A percentile compares a stretch with the other conserved stretches of the same genome.
phyloP scores from a whole-genome alignment of 2,329 filamentous ascomycete species.

The Beauveria bassiana region DNA sequence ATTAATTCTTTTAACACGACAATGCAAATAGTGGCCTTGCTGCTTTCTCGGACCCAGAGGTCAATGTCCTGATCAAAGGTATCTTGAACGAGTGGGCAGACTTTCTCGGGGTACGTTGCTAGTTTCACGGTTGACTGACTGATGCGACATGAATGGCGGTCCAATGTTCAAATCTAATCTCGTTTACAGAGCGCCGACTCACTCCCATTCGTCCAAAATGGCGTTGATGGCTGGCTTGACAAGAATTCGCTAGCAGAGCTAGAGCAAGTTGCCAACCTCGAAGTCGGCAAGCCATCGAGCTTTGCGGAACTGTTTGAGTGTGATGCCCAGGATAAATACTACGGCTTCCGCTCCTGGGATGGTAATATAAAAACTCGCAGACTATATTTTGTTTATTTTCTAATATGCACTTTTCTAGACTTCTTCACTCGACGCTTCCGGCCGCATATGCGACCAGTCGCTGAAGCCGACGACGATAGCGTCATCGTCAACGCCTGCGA shows the following conservation, averaged over 20 bases:
- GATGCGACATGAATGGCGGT: too few species aligned
- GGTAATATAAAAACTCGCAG: constrained; percentile 23
- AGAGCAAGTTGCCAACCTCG: constrained; percentile 43
- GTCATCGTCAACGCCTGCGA: constrained; percentile 59
- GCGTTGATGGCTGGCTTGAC: constrained; percentile 49
- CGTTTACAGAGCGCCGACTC: constrained; percentile 39
- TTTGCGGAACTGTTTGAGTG: constrained; percentile 57
- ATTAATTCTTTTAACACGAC: not conserved
- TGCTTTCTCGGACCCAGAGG: constrained; percentile 1
- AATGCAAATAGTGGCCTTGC: not conserved
- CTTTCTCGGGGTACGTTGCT: not conserved
- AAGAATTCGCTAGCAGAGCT: constrained; percentile 38
- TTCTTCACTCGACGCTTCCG: constrained; percentile 58
- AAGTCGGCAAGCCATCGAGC: constrained; percentile 30
- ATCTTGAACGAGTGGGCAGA: constrained; percentile 6
- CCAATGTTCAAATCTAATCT: not conserved
- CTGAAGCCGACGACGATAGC: constrained; percentile 42
- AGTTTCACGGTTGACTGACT: not conserved
- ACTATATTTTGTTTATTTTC: too few species aligned
- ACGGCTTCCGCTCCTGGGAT: constrained; percentile 62
- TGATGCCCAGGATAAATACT: constrained; percentile 43
- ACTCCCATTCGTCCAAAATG: constrained; percentile 36
- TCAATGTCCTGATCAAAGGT: not conserved
- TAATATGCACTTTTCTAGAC: constrained; percentile 21
- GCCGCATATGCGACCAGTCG: constrained; percentile 48